Evolutionary conservation across 371 early-diverging fungal species (phyloP), one percentile per base, ranked within the genome.

Genomic region (Syncephalastrum racemosum): DNA sequence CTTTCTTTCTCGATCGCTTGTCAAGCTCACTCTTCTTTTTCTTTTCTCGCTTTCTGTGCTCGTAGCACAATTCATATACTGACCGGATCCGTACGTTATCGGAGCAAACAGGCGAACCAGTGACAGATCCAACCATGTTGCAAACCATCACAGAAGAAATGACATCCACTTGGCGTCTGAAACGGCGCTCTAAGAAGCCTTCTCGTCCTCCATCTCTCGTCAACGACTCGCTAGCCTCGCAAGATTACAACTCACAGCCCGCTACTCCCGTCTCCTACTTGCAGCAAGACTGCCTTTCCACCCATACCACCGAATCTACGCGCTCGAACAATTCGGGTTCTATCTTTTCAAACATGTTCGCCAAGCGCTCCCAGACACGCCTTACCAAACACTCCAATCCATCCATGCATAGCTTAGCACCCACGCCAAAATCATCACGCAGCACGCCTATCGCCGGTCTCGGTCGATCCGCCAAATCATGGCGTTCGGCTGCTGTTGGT

Each of bases 121-220:
- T 43, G 27, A 48, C 36, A 41, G 40, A 43, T 47, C 36, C 42
- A 49, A 25, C 15, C 67, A 73, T 58, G 53, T 58, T 46, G 22
- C 67, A 27, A 46, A 51, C 46, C 31, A 67, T 18, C 45, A 50
- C 42, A 54, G 61, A 60, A 66, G 65, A 56, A 64, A 63, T 54
- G 22, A 25, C 42, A 10, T 54, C n/a, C 25, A 19, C 31, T 24
- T 54, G 42, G 42, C 48, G 58, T 44, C 12, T 24, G 44, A 20
- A 56, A 20, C 22, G 53, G 19, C 5, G 31, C 53, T 8, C 46
- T 56, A 22, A 31, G 36, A 31, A 31, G 36, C 19, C 41, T 22
- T 53, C 53, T 20, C 46, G 53, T 19, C 54, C 57, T 14, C 56
- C 58, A 13, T 53, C 56, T 10, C 25, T 62, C 36, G 13, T 54